Conservation (phyloP, 768 basidiomycete genomes). For the Tubosaeta sp. region DNA sequence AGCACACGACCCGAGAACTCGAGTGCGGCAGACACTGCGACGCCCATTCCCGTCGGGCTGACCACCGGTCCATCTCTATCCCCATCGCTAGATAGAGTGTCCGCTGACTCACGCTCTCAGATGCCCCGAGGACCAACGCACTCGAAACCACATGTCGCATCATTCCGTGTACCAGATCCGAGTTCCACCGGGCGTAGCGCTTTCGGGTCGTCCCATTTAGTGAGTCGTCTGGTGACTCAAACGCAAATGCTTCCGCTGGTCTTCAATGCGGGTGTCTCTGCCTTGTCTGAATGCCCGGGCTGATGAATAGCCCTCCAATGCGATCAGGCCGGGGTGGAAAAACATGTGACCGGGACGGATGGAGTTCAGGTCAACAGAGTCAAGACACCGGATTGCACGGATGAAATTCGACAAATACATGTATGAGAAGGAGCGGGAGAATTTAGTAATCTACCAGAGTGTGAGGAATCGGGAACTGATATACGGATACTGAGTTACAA, state of each 20-base stretch:
- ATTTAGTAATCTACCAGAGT: slow-evolving; percentile 2
- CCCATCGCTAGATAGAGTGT: no score
- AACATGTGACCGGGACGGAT: background rate
- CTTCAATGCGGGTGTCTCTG: no score
- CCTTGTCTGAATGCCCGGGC: no score
- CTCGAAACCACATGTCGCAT: background rate
- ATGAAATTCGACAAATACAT: slow-evolving; percentile 7
- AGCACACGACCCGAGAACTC: no score
- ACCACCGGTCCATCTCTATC: no score
- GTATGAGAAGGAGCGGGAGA: slow-evolving; percentile 7
- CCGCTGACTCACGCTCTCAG: no score
- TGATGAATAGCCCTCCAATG: background rate
- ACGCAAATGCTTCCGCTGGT: background rate
- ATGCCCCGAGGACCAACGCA: no score
- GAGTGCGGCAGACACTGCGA: no score
- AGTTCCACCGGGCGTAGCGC: background rate
- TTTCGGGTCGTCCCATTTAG: background rate
- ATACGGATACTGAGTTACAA: slow-evolving; percentile 12
- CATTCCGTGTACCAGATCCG: background rate
- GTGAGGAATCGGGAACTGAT: background rate
- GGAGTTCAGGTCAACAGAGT: background rate
- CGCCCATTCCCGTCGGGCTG: no score
- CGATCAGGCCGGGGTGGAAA: background rate
- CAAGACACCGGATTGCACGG: background rate
- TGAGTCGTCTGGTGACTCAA: background rate